Percentiles rank a stretch among this genome's conserved stretches.
These are phyloP conservation scores for Graphilbum sp. DNA, from an alignment of 2,329 filamentous ascomycete genomes.

Conservation along the genomic window DNA sequence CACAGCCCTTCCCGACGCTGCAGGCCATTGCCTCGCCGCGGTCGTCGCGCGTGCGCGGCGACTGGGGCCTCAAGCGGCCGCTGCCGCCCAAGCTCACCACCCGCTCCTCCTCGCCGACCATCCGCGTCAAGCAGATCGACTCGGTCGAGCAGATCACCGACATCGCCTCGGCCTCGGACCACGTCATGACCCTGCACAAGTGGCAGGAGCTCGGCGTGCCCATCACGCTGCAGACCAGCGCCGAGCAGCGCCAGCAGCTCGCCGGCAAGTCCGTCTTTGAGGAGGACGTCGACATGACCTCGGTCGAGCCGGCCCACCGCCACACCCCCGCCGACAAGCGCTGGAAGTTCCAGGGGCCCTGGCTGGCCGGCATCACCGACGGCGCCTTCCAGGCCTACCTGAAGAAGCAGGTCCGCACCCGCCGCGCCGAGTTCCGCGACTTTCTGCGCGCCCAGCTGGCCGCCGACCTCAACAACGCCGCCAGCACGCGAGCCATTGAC, in stretches of 20 bases:
- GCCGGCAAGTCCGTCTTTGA: slow-evolving; percentile 41
- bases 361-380: slow-evolving; percentile 45
- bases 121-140: slow-evolving; percentile 66
- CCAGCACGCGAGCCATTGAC: slow-evolving; percentile 21
- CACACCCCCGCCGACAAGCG: slow-evolving; percentile 27
- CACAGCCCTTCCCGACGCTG: slow-evolving; percentile 61
- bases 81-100: slow-evolving; percentile 63
- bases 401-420: slow-evolving; percentile 32
- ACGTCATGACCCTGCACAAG: slow-evolving; percentile 66
- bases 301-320: slow-evolving; percentile 17
- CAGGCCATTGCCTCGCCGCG: slow-evolving; percentile 67
- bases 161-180: slow-evolving; percentile 68
- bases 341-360: slow-evolving; percentile 53
- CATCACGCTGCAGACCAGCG: slow-evolving; percentile 21
- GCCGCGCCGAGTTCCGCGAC: slow-evolving; percentile 35
- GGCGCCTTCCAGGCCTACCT: slow-evolving; percentile 43
- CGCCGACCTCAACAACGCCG: slow-evolving; percentile 24
- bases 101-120: slow-evolving; percentile 53
- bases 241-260: slow-evolving; percentile 10
- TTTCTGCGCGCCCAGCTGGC: slow-evolving; percentile 35
- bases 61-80: slow-evolving; percentile 85
- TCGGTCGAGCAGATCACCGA: slow-evolving; percentile 80
- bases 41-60: slow-evolving; percentile 57
- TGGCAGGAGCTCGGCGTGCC: slow-evolving; percentile 70
- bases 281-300: slow-evolving; percentile 36